Evolutionary conservation across 176 grass and related monocot species (phyloP).

Genomic region (Carex pumila): DNA sequence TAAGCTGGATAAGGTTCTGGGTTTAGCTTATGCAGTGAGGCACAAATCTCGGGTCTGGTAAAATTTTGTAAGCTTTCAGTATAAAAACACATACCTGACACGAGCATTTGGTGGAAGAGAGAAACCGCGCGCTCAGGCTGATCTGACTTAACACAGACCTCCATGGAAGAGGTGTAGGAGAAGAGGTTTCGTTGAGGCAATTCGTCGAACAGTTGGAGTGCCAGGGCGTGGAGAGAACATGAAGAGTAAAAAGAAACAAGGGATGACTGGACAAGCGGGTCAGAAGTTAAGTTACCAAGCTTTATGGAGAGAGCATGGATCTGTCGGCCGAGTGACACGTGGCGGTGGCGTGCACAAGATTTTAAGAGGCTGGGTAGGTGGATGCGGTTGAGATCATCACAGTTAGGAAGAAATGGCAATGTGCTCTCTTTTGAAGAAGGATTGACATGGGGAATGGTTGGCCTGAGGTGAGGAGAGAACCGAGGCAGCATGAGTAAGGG

Average conservation of each 20-base stretch:
- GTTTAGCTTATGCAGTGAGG: neutral
- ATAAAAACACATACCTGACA: neutral
- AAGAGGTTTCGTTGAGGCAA: slow-evolving; percentile 24
- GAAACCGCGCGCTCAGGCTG: slow-evolving; percentile 15
- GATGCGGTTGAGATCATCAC: neutral
- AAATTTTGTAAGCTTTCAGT: slow-evolving; percentile 19
- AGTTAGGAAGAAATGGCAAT: neutral
- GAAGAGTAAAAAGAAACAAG: slow-evolving; percentile 56
- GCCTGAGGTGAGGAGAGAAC: neutral
- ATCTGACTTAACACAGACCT: slow-evolving; percentile 25
- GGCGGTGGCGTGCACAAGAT: slow-evolving; percentile 23
- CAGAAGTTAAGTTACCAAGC: slow-evolving; percentile 36
- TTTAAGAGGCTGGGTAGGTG: slow-evolving; percentile 52
- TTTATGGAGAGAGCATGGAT: slow-evolving; percentile 61
- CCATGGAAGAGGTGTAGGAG: slow-evolving; percentile 58
- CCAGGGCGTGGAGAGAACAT: neutral
- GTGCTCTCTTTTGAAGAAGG: neutral
- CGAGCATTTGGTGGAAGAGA: slow-evolving; percentile 45
- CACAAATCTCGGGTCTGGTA: slow-evolving; percentile 30
- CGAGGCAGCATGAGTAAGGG: neutral
- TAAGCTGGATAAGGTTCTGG: slow-evolving; percentile 18
- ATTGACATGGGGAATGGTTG: neutral
- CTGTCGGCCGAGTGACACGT: slow-evolving; percentile 27
- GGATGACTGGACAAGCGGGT: slow-evolving; percentile 62
- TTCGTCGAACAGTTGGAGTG: slow-evolving; percentile 46